These are phyloP conservation scores for Globisporangium lucens DNA, from an alignment of 352 stramenopile genomes.

Conservation along the genomic window DNA sequence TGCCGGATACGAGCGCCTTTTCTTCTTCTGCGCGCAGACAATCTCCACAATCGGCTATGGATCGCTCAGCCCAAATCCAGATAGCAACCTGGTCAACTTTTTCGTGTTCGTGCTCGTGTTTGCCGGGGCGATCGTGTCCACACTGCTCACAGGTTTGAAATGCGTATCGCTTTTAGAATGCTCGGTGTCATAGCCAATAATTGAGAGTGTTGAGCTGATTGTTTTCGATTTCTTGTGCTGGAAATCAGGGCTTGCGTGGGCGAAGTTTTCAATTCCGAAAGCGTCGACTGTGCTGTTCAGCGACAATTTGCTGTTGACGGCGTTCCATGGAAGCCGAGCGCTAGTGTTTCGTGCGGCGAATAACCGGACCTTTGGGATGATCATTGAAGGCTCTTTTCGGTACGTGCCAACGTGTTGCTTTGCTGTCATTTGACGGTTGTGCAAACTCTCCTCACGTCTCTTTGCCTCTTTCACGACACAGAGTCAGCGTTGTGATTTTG, in stretches of 20 bases:
- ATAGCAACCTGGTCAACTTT: conserved; percentile 56
- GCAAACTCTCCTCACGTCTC: neutral
- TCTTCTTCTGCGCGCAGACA: conserved; percentile 64
- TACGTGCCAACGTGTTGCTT: conserved; percentile 15
- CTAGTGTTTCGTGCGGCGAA: conserved; percentile 63
- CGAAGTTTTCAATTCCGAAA: conserved; percentile 65
- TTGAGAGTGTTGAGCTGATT: neutral
- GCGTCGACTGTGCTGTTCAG: conserved; percentile 49
- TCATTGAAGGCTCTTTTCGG: conserved; percentile 61
- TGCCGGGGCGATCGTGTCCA: conserved; percentile 37
- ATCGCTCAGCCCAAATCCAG: conserved; percentile 35
- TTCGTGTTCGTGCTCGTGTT: conserved; percentile 52
- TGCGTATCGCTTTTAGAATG: conserved; percentile 2
- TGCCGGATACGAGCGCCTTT: conserved; percentile 31
- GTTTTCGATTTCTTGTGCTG: neutral
- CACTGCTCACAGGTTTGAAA: conserved; percentile 37
- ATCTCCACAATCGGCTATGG: conserved; percentile 62
- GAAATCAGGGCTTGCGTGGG: conserved; percentile 43
- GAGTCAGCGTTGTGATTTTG: conserved; percentile 49
- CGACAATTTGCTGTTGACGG: conserved; percentile 42
- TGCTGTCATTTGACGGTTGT: neutral
- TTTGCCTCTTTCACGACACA: conserved; percentile 7
- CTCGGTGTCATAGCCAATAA: neutral
- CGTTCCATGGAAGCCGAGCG: conserved; percentile 45
- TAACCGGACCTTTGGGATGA: conserved; percentile 43